Evolutionary conservation across 108 stramenopile genomes (phyloP).

Genomic region (Cyclotella kingstonii): DNA sequence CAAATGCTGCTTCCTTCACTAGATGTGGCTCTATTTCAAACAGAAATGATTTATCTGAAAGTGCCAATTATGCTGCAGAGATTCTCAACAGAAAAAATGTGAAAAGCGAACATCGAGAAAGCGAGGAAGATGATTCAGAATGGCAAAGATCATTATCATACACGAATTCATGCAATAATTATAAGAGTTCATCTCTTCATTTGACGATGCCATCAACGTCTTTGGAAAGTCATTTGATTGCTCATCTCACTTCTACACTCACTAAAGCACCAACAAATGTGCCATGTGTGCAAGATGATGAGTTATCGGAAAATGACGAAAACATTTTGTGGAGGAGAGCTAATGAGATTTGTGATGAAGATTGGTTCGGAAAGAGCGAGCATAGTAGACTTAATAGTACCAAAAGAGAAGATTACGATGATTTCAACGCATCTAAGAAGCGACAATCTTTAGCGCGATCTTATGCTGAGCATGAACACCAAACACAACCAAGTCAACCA

Average conservation of each 20-base stretch:
- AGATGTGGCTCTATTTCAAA: background rate
- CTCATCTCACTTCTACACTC: slow-evolving; percentile 14
- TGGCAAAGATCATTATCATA: background rate
- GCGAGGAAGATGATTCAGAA: background rate
- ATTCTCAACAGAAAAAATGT: background rate
- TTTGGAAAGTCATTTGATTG: slow-evolving; percentile 7
- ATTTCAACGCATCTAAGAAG: no score
- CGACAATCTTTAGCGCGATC: no score
- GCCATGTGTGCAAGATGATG: slow-evolving; percentile 10
- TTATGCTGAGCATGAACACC: no score
- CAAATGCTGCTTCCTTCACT: background rate
- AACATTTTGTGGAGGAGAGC: slow-evolving; percentile 23
- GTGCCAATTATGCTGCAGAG: background rate
- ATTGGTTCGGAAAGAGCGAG: background rate
- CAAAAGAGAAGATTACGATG: background rate
- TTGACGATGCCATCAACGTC: background rate
- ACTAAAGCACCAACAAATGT: background rate
- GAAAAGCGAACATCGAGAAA: no score
- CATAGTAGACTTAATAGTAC: background rate
- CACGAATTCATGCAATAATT: background rate
- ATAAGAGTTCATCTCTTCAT: background rate
- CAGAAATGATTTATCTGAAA: background rate
- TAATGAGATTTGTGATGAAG: slow-evolving; percentile 9
- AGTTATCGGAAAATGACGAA: slow-evolving; percentile 17
- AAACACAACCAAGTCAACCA: no score